Evolutionary conservation across 2,329 filamentous ascomycete species (phyloP), one percentile per base, ranked within the genome.

Genomic region (Paecilomyces sp.): DNA sequence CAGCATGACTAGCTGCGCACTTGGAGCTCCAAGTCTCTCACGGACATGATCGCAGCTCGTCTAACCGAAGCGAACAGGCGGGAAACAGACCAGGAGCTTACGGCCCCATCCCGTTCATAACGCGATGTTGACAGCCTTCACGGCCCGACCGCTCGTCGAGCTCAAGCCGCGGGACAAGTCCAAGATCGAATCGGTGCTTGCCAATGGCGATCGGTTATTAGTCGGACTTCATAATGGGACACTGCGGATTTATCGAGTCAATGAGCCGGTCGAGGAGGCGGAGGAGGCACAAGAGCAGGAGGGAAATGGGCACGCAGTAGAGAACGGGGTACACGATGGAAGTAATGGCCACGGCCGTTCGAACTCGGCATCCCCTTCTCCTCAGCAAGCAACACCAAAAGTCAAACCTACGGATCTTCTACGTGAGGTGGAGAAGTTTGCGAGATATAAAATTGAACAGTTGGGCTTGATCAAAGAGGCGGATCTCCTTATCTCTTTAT

Each of bases 381-480:
- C 9, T 28, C 41, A 22, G 31, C 34, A 62, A 15, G 63, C 68
- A 34, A 58, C 62, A 58, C 61, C 63, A 47, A 74, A 67, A 58
- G 72, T 64, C 61, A 87, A 82, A 67, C 82, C 89, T 3, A 92
- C 92, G 9, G 92, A 96, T 68, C 84, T 97, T 25, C 81, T 97
- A 55, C 89, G 92, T 63, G 95, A 97, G 74, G 83, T 96, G 57
- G 94, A 99, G 67, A 94, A 90, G 78, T 99, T 99, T 81, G 94
- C 93, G 9, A 85, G 89, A 34, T 87, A 91, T 62, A 88, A 92
- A 58, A 88, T 99, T 64, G 92, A 97, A 69, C 93, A 99, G 80
- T 85, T 99, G 15, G 93, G 92, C 60, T 88, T 95, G 61, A 92
- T 99, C 71, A 97, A 97, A 71, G 94, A 97, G 75, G 92, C 92